These are phyloP conservation scores for Aspergillus ochraceus DNA, from an alignment of 2,329 filamentous ascomycete genomes.

Conservation along the genomic window DNA sequence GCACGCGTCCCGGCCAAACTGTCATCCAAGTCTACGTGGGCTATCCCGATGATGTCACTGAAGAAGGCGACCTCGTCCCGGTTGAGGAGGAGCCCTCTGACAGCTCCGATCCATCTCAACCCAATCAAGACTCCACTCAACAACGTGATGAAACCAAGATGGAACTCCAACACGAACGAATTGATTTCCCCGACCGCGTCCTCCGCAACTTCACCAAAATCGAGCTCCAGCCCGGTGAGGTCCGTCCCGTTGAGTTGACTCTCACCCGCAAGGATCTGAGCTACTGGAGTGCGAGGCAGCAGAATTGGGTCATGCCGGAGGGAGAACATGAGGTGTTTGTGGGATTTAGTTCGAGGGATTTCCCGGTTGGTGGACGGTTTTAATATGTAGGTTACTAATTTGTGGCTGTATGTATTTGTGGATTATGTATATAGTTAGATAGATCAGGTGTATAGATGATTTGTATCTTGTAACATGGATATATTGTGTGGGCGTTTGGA, in stretches of 20 bases:
- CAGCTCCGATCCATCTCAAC: neutral
- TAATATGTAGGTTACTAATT: neutral
- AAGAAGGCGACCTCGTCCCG: slow-evolving; percentile 19
- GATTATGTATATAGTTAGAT: neutral
- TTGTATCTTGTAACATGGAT: too few species aligned
- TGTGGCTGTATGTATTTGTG: too few species aligned
- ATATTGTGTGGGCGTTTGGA: too few species aligned
- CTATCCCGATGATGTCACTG: slow-evolving; percentile 51
- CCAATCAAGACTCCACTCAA: neutral
- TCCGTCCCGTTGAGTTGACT: slow-evolving; percentile 54
- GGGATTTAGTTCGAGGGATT: slow-evolving; percentile 37
- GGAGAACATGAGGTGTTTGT: slow-evolving; percentile 36
- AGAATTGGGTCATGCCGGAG: slow-evolving; percentile 68
- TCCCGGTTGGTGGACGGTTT: slow-evolving; percentile 23
- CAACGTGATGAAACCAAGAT: slow-evolving; percentile 7
- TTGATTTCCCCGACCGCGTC: slow-evolving; percentile 63
- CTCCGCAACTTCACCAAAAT: slow-evolving; percentile 74
- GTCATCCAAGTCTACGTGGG: slow-evolving; percentile 66
- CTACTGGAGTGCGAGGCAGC: slow-evolving; percentile 66
- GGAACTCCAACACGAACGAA: slow-evolving; percentile 35
- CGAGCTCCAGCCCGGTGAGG: slow-evolving; percentile 55
- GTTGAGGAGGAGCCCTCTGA: slow-evolving; percentile 2
- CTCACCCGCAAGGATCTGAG: slow-evolving; percentile 70
- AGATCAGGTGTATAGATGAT: neutral
- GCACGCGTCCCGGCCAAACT: slow-evolving; percentile 48